Conservation (phyloP, 2,329 filamentous ascomycete species). For the Verticillium isaacii region DNA sequence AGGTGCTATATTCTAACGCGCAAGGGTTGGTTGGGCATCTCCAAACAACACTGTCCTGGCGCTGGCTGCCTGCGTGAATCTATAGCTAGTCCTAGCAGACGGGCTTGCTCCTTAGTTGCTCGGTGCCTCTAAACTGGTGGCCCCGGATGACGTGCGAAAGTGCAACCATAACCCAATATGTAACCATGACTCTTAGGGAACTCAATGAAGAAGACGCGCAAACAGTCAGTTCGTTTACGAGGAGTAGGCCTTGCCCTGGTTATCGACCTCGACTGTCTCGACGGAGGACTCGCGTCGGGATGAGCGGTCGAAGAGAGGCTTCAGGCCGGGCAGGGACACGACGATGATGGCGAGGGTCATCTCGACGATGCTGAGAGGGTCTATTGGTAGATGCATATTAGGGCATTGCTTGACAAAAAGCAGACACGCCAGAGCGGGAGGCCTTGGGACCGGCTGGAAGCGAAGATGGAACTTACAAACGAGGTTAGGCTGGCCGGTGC, state of each 20-base stretch:
- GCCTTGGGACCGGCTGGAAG: no score
- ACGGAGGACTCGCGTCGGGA: slow-evolving; percentile 5
- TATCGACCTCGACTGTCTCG: slow-evolving; percentile 5
- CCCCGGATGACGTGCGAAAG: no score
- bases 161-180: no score
- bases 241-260: slow-evolving; percentile 4
- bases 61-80: no score
- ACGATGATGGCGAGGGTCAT: slow-evolving; percentile 17
- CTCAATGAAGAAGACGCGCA: no score
- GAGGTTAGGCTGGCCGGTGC: slow-evolving; percentile 19
- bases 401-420: not conserved
- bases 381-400: slow-evolving; percentile 3
- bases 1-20: no score
- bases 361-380: slow-evolving; percentile 16
- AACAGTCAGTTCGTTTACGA: not conserved
- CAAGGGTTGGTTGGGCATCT: no score
- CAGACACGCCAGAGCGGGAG: not conserved
- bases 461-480: slow-evolving; percentile 15
- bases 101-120: no score
- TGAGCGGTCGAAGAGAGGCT: slow-evolving; percentile 13
- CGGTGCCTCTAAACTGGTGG: no score
- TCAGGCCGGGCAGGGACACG: slow-evolving; percentile 16
- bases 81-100: no score
- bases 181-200: no score
- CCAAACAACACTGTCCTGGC: no score